Evolutionary conservation across 2,329 filamentous ascomycete genomes (phyloP), one percentile per base, ranked within the genome.

Genomic region (Aureobasidium lini): DNA sequence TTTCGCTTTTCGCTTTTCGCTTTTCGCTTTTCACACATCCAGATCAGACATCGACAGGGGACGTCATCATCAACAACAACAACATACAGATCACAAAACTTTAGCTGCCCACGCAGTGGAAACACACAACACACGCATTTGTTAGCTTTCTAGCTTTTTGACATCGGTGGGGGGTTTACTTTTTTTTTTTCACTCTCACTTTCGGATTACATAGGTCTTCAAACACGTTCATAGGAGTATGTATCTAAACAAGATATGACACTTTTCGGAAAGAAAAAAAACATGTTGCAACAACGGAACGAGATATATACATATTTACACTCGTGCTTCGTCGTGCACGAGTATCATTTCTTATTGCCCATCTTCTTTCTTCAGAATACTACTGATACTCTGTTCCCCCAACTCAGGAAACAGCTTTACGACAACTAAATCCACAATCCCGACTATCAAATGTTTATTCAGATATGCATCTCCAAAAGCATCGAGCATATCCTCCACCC

Each of bases 391-490:
- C 34, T 36, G n/a, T 54, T 57, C 44, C 40, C 18, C 80, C 67
- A 97, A 72, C 75, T 99, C 94, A 4, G 94, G 94, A 69, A 96
- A 83, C 62, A 97, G 73, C 64, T 87, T 84, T 60, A 90, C 82
- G n/a, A 96, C 77, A 2, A 96, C 71, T 60, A 93, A 75, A 75
- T 99, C 94, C 36, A 97, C 75, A 49, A 94, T 79, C 46, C 84
- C 80, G 69, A 95, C 96, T 66, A 96, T 77, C 34, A 97, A 77
- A 75, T 96, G 91, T 76, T 92, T 95, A 75, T 99, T 99, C 74
- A 91, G 87, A 75, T 96, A 96, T 54, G 82, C 79, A 73, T 96
- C 91, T 15, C 82, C 83, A 65, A 96, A 86, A 39, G 92, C 78
- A 66, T 88, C 84, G 48, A 97, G 78, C 47, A 91, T 77, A 28